Evolutionary conservation across 305 asterid species (phyloP).

Genomic region (Euphrasia arctica): DNA sequence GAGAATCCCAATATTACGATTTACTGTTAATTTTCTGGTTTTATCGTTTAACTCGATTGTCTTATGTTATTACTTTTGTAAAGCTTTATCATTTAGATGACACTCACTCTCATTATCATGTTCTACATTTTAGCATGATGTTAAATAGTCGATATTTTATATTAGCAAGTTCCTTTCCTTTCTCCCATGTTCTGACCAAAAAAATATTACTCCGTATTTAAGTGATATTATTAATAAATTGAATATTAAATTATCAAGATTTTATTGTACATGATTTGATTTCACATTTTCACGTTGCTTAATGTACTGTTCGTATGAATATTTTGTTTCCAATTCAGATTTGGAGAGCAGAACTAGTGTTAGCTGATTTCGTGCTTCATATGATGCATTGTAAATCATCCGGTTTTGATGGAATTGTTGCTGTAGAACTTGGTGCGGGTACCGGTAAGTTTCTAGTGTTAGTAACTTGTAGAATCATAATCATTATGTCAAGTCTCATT

Average conservation of each 20-base stretch:
- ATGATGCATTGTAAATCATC: slow-evolving; percentile 48
- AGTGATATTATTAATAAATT: too few relatives aligned
- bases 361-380: slow-evolving; percentile 89
- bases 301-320: slow-evolving; percentile 12
- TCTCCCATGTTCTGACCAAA: too few relatives aligned
- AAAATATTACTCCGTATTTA: too few relatives aligned
- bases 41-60: slow-evolving; percentile 4
- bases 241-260: too few relatives aligned
- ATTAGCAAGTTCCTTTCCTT: too few relatives aligned
- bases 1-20: background rate
- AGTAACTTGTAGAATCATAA: slow-evolving; percentile 13
- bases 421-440: slow-evolving; percentile 94
- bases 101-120: background rate
- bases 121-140: background rate
- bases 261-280: too few relatives aligned
- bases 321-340: slow-evolving; percentile 42
- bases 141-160: too few relatives aligned
- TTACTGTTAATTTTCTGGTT: slow-evolving; percentile 9
- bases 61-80: slow-evolving; percentile 2
- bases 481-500: background rate
- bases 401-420: slow-evolving; percentile 56
- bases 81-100: slow-evolving; percentile 18
- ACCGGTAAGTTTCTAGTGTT: slow-evolving; percentile 54
- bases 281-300: background rate
- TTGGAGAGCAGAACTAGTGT: slow-evolving; percentile 87